Conservation (phyloP, 1,139 yeast genomes). For the Pneumocystis oryctolagi region DNA sequence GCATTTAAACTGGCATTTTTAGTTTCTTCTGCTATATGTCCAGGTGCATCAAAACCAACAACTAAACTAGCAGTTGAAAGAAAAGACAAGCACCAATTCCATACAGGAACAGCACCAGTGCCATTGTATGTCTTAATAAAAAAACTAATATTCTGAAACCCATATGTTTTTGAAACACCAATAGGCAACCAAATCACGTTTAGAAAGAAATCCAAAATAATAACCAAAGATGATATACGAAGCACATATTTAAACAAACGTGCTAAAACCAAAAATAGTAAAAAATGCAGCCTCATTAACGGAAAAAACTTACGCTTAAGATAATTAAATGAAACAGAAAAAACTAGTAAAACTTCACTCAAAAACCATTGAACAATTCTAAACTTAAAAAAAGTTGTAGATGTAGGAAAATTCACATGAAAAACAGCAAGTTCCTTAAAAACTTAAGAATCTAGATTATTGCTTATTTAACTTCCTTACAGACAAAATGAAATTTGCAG, state of each 20-base stretch:
- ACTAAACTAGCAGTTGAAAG: conserved; percentile 20
- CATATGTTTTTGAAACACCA: conserved; percentile 19
- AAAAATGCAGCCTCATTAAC: neutral
- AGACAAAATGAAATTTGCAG: conserved; percentile 19
- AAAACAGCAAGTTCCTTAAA: conserved; percentile 17
- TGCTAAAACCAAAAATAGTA: neutral
- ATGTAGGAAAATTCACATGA: conserved; percentile 15
- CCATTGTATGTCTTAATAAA: conserved; percentile 45
- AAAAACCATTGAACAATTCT: conserved; percentile 21
- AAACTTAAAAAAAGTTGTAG: conserved; percentile 17
- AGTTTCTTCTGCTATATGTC: conserved; percentile 56
- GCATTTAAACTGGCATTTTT: conserved; percentile 41
- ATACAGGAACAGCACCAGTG: conserved; percentile 35
- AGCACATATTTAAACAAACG: conserved; percentile 17
- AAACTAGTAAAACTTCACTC: conserved; percentile 16
- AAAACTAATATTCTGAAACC: conserved; percentile 37
- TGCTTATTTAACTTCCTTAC: neutral
- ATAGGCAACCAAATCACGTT: conserved; percentile 21
- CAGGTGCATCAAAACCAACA: conserved; percentile 46
- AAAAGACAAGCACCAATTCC: conserved; percentile 20
- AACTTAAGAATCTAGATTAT: neutral
- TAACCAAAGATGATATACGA: conserved; percentile 15
- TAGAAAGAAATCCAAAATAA: conserved; percentile 18
- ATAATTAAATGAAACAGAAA: conserved; percentile 16
- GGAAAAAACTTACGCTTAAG: neutral